Evolutionary conservation across 1,284 basidiomycete species (phyloP), one percentile per base, ranked within the genome.

Genomic region (Agroathelia rolfsii): DNA sequence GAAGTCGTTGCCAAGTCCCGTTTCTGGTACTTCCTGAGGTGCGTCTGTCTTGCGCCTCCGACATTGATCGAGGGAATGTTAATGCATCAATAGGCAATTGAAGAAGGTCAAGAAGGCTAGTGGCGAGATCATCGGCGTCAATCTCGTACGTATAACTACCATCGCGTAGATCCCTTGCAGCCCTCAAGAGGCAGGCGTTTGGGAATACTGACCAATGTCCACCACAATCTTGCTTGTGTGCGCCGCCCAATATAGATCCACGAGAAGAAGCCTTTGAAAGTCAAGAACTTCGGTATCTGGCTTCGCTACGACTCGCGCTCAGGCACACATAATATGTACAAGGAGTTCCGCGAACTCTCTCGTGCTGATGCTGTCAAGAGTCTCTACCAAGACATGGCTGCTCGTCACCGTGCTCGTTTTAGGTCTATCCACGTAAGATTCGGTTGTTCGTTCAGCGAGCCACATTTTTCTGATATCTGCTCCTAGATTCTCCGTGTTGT

Each of bases 211-310:
- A 56, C 47, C 39, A 39, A n/a, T 42, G 38, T 38, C 38, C 32
- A 30, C 30, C 32, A 26, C 34, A 36, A 18, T 30, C 34, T n/a
- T 28, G 10, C 30, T 27, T 39, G 23, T 32, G 21, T 39, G 32
- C 39, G 34, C 30, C 19, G 15, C 16, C 26, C 34, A 37, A 21
- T 38, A 37, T 61, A 76, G 73, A 79, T 80, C 54, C 64, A 66
- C 47, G 81, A 85, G 69, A 76, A 74, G 66, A 76, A 73, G 63
- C 81, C 81, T 25, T 58, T 78, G 52, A 79, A 80, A 66, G 76
- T 83, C 56, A 85, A 85, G 73, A 83, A 82, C 74, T 84, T 85
- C 53, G 81, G 78, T 52, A 80, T 85, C 63, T 85, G 81, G 81
- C 61, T 85, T 53, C 76, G 80, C 49, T 85, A 85, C 66, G 80